Base-by-base conservation (phyloP, 768 basidiomycete genomes). In the Lentinula sp. region DNA sequence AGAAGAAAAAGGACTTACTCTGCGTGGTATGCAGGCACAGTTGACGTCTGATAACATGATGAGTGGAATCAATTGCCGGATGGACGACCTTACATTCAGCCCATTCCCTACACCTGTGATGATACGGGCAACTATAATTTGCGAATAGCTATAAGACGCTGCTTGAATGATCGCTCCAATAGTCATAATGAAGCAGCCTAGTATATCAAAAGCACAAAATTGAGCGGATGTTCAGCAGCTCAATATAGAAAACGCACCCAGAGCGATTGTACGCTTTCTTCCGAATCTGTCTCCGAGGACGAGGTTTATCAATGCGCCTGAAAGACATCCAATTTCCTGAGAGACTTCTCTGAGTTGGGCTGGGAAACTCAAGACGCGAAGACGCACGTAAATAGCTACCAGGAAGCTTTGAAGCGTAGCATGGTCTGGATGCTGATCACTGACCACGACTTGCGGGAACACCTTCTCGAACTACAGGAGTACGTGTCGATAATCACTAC, bases 91-190 rank as follows among this genome's bases (percentile, higher is more conserved):
- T 62, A 83, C 82, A 64, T 84, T 85, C 46, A 87, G 67, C 23
- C 85, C 86, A 63, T 88, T 87, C 16, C 86, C 85, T n/a, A 87
- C 64, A 15, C 86, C 85, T 3, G 84, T 85, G 48, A 85, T 65
- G 59, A 83, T 76, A 9, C 86, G 79, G 3, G 85, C 86, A 15
- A 86, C 82, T 46, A 86, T 76, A 63, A 88, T 77, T 65, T 86
- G 85, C 0, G 81, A 75, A 61, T 86, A 86, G 61, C 79, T 78
- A 61, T 77, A 85, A 2, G 85, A 79, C 4, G 84, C 72, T 13
- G 81, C 69, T 66, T 87, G 85, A 12, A 87, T 72, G 60, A 86
- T 82, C 6, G 85, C 85, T 6, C 87, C 87, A 39, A 83, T 72
- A 52, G 84, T 79, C 82, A 86, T 86, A 56, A 87, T 77, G 23